Percentiles rank a stretch among this genome's conserved stretches.
These are phyloP conservation scores for Colletotrichum filicis DNA, from an alignment of 2,329 filamentous ascomycete species.

Conservation along the genomic window DNA sequence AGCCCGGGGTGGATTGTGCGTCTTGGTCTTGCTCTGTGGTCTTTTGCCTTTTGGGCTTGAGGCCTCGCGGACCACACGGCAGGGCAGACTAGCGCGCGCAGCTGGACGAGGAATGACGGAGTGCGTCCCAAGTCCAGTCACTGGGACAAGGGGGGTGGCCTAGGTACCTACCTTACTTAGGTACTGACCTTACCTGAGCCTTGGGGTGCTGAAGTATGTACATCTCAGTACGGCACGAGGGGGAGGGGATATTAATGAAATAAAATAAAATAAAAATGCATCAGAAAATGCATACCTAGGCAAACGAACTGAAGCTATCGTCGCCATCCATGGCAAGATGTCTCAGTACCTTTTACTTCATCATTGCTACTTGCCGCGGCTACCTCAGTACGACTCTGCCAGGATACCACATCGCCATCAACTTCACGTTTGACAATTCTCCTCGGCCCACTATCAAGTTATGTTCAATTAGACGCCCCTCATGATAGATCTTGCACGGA, in stretches of 20 bases:
- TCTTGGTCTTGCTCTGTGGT: not conserved
- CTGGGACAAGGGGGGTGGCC: not conserved
- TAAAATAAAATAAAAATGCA: not conserved
- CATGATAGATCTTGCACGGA: not conserved
- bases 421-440: not conserved
- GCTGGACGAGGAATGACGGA: conserved; percentile 35
- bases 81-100: conserved; percentile 34
- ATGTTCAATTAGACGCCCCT: not conserved
- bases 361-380: not conserved
- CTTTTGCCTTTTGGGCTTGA: conserved; percentile 4
- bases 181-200: too few species aligned
- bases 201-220: too few species aligned
- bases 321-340: too few species aligned
- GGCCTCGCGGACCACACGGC: conserved; percentile 34
- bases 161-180: not conserved
- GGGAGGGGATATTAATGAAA: not conserved
- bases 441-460: not conserved
- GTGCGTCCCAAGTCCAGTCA: conserved; percentile 30
- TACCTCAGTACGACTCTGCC: not conserved
- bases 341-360: too few species aligned
- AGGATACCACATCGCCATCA: not conserved
- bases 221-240: not conserved
- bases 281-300: not conserved
- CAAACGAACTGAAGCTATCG: not conserved
- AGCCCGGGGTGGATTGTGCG: conserved; percentile 13